These are phyloP conservation scores for Penicillium hordei DNA, from an alignment of 2,329 filamentous ascomycete genomes.

Conservation along the genomic window DNA sequence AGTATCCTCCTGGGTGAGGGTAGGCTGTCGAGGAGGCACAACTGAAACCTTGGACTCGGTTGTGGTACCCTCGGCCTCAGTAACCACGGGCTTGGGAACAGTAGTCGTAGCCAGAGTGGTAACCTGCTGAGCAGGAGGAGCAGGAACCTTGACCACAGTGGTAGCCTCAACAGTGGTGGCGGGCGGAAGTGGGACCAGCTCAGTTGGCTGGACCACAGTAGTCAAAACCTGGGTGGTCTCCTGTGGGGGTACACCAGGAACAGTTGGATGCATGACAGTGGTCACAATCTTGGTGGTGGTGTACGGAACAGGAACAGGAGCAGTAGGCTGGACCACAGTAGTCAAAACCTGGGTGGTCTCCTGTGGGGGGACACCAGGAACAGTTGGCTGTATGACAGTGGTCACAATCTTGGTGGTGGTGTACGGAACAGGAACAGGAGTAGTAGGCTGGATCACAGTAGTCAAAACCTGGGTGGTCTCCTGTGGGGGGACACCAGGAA, in stretches of 20 bases:
- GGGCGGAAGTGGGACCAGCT: constrained; percentile 2
- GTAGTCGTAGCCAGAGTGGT: not conserved
- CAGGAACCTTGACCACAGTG: constrained; percentile 4
- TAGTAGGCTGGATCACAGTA: not conserved
- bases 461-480: not conserved
- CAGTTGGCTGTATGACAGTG: not conserved
- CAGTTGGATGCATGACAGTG: not conserved
- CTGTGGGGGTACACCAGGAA: not conserved
- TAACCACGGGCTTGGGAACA: not conserved
- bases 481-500: not conserved
- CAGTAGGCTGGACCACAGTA: not conserved
- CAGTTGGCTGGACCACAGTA: not conserved
- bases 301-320: not conserved
- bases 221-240: not conserved
- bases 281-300: not conserved
- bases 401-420: not conserved
- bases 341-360: not conserved
- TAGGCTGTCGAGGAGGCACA: not conserved
- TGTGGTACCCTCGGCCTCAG: not conserved
- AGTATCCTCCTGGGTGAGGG: not conserved
- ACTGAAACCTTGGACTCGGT: not conserved
- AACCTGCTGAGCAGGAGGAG: not conserved
- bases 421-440: not conserved
- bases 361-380: not conserved
- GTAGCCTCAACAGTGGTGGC: not conserved